Conservation (phyloP, 306 rosid species). For the Quercus gilva region DNA sequence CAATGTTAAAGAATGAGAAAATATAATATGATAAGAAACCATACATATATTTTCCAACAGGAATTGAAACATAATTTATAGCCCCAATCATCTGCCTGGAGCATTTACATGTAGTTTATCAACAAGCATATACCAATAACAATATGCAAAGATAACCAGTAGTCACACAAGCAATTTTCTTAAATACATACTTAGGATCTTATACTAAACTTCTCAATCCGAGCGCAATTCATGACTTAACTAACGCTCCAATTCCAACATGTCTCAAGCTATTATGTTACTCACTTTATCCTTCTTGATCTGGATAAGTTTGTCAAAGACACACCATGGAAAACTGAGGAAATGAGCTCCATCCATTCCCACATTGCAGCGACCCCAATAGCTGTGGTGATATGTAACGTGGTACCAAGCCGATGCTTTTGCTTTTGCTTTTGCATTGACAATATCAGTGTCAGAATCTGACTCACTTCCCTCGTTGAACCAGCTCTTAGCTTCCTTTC, state of each 20-base stretch:
- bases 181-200: no score
- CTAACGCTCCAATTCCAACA: no score
- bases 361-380: conserved; percentile 33
- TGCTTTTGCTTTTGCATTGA: conserved; percentile 25
- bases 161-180: no score
- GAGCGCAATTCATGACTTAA: no score
- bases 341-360: conserved; percentile 30
- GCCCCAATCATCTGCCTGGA: no score
- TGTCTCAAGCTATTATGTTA: not conserved
- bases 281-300: conserved; percentile 26
- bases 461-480: conserved; percentile 15
- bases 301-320: conserved; percentile 22
- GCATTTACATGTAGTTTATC: no score
- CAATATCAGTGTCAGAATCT: not conserved
- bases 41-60: no score
- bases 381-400: conserved; percentile 38
- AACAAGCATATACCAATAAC: not conserved
- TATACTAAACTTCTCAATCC: no score
- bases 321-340: conserved; percentile 44
- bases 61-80: no score
- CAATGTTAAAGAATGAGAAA: no score
- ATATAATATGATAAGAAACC: no score
- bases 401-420: conserved; percentile 56
- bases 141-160: not conserved
- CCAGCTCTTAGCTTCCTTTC: conserved; percentile 33